phyloP scores from a whole-genome alignment of 768 basidiomycete species.

The Lentinula guzmanii region DNA sequence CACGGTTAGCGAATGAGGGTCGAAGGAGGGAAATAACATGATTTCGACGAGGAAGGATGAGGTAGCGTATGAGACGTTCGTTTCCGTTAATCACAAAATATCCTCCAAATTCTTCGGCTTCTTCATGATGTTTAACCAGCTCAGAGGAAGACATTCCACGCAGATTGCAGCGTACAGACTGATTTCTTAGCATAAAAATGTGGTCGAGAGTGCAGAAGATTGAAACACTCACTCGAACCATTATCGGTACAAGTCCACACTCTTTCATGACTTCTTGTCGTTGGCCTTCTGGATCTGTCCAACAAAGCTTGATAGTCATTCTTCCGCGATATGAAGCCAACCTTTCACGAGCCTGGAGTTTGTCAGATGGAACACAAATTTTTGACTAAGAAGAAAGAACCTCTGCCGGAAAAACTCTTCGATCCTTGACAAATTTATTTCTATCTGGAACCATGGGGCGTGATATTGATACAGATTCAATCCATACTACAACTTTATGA shows the following conservation, averaged over 20 bases:
- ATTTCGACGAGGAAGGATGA: constrained; percentile 92
- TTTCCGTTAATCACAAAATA: constrained; percentile 99
- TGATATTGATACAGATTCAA: constrained; percentile 78
- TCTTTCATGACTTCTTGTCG: constrained; percentile 71
- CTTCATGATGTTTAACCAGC: constrained; percentile 87
- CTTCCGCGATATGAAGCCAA: constrained; percentile 87
- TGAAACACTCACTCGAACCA: constrained; percentile 79
- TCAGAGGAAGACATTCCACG: constrained; percentile 78
- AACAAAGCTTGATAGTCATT: constrained; percentile 83
- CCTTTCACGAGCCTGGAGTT: constrained; percentile 79
- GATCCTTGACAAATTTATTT: constrained; percentile 66
- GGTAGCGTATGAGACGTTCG: constrained; percentile 96
- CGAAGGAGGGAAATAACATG: constrained; percentile 92
- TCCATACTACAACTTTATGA: constrained; percentile 64
- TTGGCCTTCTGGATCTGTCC: constrained; percentile 72
- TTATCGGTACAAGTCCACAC: constrained; percentile 90
- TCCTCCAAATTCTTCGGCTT: constrained; percentile 97
- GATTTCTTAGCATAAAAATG: constrained; percentile 1
- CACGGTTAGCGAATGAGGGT: constrained; percentile 86
- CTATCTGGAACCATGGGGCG: constrained; percentile 85
- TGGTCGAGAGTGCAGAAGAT: not conserved
- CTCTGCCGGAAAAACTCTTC: constrained; percentile 85
- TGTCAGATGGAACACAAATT: not conserved
- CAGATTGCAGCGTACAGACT: constrained; percentile 94
- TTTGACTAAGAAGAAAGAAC: constrained; percentile 31